Evolutionary conservation across 129 eudicot genomes (phyloP).

Genomic region (Flaveria trinervia): DNA sequence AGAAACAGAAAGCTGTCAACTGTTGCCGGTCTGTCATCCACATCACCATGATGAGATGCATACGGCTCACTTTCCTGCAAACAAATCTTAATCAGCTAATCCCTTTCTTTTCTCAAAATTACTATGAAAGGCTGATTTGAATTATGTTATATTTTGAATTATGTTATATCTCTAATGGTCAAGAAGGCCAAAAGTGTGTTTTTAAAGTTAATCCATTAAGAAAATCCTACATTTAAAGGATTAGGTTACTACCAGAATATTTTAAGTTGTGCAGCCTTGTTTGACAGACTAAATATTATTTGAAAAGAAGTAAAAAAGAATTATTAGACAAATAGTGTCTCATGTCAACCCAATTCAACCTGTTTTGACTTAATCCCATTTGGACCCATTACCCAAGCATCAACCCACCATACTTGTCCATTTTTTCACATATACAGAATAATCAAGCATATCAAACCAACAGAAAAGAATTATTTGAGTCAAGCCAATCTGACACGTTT

Average conservation of each 20-base stretch:
- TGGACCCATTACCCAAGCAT: not conserved
- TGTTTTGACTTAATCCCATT: not conserved
- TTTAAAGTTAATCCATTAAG: too few relatives aligned
- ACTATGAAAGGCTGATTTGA: not conserved
- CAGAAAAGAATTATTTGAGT: too few relatives aligned
- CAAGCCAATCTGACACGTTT: too few relatives aligned
- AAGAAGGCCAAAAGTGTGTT: not conserved
- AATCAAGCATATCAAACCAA: constrained; percentile 16
- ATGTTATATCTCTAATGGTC: not conserved
- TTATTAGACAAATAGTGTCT: not conserved
- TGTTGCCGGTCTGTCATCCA: constrained; percentile 35
- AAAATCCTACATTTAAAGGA: not conserved
- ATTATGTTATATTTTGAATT: not conserved
- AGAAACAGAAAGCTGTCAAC: constrained; percentile 45
- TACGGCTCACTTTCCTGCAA: constrained; percentile 44
- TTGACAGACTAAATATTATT: not conserved
- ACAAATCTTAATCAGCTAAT: not conserved
- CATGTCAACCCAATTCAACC: not conserved
- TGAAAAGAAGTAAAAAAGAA: not conserved
- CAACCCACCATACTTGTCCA: not conserved
- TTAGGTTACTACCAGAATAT: not conserved
- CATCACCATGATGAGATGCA: constrained; percentile 33
- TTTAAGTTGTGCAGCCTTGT: not conserved
- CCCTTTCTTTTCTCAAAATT: not conserved
- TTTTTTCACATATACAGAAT: not conserved